Conservation (phyloP, 2,329 filamentous ascomycete genomes). For the Meredithiella fracta region DNA sequence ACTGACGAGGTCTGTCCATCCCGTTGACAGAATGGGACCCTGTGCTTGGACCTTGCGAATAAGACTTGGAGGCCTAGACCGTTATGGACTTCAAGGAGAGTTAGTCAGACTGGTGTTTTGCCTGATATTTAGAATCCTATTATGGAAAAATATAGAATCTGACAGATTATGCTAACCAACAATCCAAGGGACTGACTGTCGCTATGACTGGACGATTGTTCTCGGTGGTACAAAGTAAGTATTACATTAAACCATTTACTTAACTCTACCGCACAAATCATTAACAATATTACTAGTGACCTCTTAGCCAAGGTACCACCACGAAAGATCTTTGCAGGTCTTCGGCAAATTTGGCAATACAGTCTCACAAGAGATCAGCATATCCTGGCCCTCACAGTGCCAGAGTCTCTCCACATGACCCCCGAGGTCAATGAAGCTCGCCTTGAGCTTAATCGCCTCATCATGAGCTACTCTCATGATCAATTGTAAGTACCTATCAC, state of each 20-base stretch:
- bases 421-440: slow-evolving; percentile 19
- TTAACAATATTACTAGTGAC: slow-evolving; percentile 26
- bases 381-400: slow-evolving; percentile 47
- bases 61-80: too few relatives aligned
- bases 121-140: not conserved
- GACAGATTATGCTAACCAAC: not conserved
- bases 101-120: too few relatives aligned
- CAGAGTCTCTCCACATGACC: slow-evolving; percentile 28
- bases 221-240: slow-evolving; percentile 47
- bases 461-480: slow-evolving; percentile 30
- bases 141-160: not conserved
- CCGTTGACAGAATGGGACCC: not conserved
- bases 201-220: slow-evolving; percentile 44
- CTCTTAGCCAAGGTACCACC: slow-evolving; percentile 26
- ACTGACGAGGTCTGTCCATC: not conserved
- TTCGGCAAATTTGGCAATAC: slow-evolving; percentile 34
- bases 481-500: slow-evolving; percentile 31
- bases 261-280: not conserved
- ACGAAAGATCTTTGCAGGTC: slow-evolving; percentile 30
- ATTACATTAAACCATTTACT: not conserved
- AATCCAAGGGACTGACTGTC: slow-evolving; percentile 9
- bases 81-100: not conserved
- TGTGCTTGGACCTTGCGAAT: not conserved
- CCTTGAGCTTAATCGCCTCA: slow-evolving; percentile 28
- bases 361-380: slow-evolving; percentile 33